Conservation (phyloP, 345 rosid species). For the Arabis alpina region DNA sequence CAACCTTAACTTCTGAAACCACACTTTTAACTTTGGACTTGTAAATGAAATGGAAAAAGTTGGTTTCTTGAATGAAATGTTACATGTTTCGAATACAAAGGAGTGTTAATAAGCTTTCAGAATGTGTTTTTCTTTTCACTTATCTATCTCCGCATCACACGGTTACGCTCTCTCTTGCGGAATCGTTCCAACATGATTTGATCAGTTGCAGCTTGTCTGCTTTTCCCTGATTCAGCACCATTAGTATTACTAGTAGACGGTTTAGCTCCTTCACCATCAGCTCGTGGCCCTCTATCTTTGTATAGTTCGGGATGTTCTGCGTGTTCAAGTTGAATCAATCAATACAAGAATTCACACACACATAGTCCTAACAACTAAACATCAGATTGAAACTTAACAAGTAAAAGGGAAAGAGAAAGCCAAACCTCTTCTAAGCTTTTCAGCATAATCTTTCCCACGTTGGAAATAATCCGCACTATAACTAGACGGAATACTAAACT, state of each 20-base stretch:
- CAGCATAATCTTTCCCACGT: constrained; percentile 91
- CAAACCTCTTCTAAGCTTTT: constrained; percentile 89
- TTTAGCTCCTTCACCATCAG: constrained; percentile 60
- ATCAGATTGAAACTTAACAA: too few relatives aligned
- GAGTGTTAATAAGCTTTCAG: too few relatives aligned
- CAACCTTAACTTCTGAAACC: constrained; percentile 54
- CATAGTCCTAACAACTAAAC: background rate
- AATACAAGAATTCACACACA: constrained; percentile 12
- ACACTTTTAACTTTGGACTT: background rate
- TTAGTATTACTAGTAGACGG: constrained; percentile 44
- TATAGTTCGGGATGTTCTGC: constrained; percentile 97
- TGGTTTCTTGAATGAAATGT: constrained; percentile 32
- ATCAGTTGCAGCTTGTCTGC: constrained; percentile 97
- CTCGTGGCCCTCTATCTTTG: constrained; percentile 61
- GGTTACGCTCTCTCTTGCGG: constrained; percentile 92
- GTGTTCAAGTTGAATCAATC: constrained; percentile 10
- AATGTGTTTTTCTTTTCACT: too few relatives aligned
- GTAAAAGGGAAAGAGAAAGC: background rate
- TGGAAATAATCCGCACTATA: constrained; percentile 98
- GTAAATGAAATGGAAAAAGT: constrained; percentile 10
- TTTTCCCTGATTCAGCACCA: constrained; percentile 60
- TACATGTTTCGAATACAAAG: constrained; percentile 23
- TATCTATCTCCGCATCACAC: constrained; percentile 85
- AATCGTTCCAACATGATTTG: constrained; percentile 88
- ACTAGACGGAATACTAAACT: constrained; percentile 83